These are phyloP conservation scores for Logfia minima DNA, from an alignment of 129 eudicot genomes.

Conservation along the genomic window DNA sequence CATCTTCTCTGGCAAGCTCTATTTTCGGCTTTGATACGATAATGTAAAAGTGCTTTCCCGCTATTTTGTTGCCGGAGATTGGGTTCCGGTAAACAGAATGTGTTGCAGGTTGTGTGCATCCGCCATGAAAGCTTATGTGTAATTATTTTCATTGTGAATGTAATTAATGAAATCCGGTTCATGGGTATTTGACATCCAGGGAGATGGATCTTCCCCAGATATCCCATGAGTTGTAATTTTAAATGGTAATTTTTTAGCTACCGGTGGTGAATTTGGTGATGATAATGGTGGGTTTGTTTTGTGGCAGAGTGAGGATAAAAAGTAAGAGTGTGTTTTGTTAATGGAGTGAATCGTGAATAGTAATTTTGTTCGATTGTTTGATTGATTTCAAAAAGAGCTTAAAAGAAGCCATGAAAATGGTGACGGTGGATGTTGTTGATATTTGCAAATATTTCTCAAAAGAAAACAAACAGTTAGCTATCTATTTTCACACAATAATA, in stretches of 20 bases:
- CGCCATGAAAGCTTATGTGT: constrained; percentile 70
- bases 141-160: constrained; percentile 54
- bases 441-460: neutral
- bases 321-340: constrained; percentile 25
- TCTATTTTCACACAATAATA: no score
- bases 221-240: constrained; percentile 62
- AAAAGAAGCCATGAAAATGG: constrained; percentile 33
- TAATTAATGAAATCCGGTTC: constrained; percentile 76
- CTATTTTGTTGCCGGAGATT: no score
- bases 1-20: no score
- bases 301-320: constrained; percentile 48
- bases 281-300: constrained; percentile 12
- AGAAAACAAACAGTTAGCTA: no score
- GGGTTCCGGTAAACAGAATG: constrained; percentile 48
- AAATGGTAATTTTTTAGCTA: constrained; percentile 61
- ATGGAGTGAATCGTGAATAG: constrained; percentile 17
- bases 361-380: constrained; percentile 18
- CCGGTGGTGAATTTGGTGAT: constrained; percentile 60
- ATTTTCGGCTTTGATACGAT: no score
- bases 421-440: neutral
- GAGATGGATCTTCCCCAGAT: constrained; percentile 73
- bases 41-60: no score
- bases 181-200: constrained; percentile 80
- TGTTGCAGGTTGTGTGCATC: constrained; percentile 56
- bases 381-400: constrained; percentile 28